Evolutionary conservation across 2,329 filamentous ascomycete genomes (phyloP).

Genomic region (Botrytis medusae): DNA sequence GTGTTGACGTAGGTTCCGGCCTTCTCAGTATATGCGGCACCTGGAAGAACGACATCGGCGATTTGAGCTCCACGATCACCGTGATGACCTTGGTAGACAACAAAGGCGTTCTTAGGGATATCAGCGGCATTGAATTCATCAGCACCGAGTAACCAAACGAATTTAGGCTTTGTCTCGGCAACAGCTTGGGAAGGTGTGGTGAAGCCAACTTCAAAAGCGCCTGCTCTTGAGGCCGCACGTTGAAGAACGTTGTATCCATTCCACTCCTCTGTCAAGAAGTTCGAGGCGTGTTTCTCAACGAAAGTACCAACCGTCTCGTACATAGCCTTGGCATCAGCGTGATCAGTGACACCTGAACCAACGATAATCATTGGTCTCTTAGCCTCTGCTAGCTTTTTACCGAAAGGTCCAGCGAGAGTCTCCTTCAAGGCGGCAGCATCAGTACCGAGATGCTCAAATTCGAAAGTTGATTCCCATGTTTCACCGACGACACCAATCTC

Average conservation of each 20-base stretch:
- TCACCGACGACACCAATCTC: constrained; percentile 91
- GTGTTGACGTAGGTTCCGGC: constrained; percentile 96
- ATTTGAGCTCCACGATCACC: constrained; percentile 91
- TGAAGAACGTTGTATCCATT: constrained; percentile 98
- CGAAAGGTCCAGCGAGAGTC: constrained; percentile 81
- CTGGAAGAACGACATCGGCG: constrained; percentile 90
- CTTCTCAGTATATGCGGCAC: constrained; percentile 96
- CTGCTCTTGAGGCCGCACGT: constrained; percentile 85
- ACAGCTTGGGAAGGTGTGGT: constrained; percentile 79
- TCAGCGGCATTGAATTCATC: constrained; percentile 85
- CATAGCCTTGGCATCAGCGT: constrained; percentile 85
- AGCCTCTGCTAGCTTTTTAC: constrained; percentile 84
- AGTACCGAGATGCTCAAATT: constrained; percentile 85
- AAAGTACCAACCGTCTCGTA: constrained; percentile 90
- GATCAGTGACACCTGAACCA: constrained; percentile 88
- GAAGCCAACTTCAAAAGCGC: constrained; percentile 95
- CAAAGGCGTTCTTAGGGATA: constrained; percentile 92
- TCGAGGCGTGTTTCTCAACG: constrained; percentile 87
- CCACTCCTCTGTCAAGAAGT: constrained; percentile 88
- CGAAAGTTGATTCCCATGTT: constrained; percentile 89
- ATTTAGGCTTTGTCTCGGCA: constrained; percentile 84
- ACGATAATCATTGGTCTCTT: constrained; percentile 97
- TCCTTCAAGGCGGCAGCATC: constrained; percentile 80
- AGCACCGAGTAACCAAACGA: constrained; percentile 93
- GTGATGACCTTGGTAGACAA: constrained; percentile 98